A percentile compares a stretch with the other conserved stretches of the same genome.
phyloP scores from a whole-genome alignment of 2,329 filamentous ascomycete genomes.

The Ustilaginoidea virens region DNA sequence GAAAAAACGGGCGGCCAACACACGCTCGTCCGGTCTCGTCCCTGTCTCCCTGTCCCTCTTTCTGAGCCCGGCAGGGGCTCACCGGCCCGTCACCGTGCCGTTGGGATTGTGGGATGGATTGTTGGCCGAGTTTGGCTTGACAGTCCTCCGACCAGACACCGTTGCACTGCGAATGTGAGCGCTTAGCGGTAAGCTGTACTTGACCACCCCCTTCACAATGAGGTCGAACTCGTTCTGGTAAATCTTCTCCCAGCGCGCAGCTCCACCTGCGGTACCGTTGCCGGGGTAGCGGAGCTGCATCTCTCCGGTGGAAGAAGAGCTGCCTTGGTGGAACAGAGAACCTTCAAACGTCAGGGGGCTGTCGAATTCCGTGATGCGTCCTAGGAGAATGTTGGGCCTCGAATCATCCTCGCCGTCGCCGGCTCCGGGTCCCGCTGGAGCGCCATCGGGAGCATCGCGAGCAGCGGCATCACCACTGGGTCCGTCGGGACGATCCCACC shows the following conservation, averaged over 20 bases:
- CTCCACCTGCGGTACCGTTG: constrained; percentile 76
- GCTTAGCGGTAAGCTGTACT: constrained; percentile 56
- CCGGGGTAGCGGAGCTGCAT: constrained; percentile 71
- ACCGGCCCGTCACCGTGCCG: constrained; percentile 38
- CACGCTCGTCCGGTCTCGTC: too few relatives aligned
- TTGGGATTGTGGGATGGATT: constrained; percentile 54
- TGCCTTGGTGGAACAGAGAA: constrained; percentile 64
- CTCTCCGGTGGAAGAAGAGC: constrained; percentile 63
- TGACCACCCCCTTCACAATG: constrained; percentile 78
- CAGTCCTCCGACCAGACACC: constrained; percentile 42
- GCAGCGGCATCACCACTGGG: constrained; percentile 11
- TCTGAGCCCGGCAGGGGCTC: too few relatives aligned
- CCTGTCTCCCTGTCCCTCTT: too few relatives aligned
- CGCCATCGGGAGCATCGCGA: constrained; percentile 21
- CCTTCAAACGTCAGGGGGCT: constrained; percentile 80
- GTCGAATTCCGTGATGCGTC: constrained; percentile 74
- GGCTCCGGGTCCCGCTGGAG: constrained; percentile 16
- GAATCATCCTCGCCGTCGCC: constrained; percentile 47
- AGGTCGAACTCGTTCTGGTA: constrained; percentile 86
- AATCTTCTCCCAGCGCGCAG: constrained; percentile 78
- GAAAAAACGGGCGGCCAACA: too few relatives aligned
- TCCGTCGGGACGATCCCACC: constrained; percentile 30
- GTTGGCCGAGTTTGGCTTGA: constrained; percentile 48
- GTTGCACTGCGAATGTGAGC: constrained; percentile 42
- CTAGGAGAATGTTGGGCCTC: constrained; percentile 74